phyloP scores from a whole-genome alignment of 2,329 filamentous ascomycete genomes.

The Onygenales sp. region DNA sequence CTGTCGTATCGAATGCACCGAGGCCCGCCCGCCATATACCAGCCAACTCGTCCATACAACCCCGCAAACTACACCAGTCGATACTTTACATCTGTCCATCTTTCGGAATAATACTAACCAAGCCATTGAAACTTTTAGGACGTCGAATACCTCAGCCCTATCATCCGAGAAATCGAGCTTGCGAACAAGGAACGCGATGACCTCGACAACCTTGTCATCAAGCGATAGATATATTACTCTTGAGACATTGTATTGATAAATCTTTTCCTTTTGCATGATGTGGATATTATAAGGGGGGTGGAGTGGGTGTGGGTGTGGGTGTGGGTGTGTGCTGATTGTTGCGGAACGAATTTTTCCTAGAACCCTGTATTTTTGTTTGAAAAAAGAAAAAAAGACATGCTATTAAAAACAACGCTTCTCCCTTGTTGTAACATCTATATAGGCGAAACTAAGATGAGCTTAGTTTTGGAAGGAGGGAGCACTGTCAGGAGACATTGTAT shows the following conservation, averaged over 20 bases:
- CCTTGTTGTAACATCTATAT: too few relatives aligned
- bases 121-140: constrained; percentile 42
- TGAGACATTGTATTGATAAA: not conserved
- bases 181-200: constrained; percentile 59
- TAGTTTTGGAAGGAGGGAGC: too few relatives aligned
- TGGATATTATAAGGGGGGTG: too few relatives aligned
- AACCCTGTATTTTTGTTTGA: too few relatives aligned
- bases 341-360: too few relatives aligned
- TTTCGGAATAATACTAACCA: not conserved
- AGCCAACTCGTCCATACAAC: not conserved
- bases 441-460: too few relatives aligned
- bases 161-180: constrained; percentile 60
- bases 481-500: not conserved
- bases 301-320: too few relatives aligned
- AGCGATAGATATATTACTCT: constrained; percentile 13
- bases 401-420: too few relatives aligned
- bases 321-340: too few relatives aligned
- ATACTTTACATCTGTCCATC: constrained; percentile 2
- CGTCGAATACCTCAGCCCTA: constrained; percentile 53
- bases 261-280: not conserved
- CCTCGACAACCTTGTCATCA: constrained; percentile 56
- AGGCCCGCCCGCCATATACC: too few relatives aligned
- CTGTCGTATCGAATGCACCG: too few relatives aligned
- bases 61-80: constrained; percentile 9
- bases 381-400: too few relatives aligned